Conservation (phyloP, 148 eudicot genomes). For the Talinum fruticosum region DNA sequence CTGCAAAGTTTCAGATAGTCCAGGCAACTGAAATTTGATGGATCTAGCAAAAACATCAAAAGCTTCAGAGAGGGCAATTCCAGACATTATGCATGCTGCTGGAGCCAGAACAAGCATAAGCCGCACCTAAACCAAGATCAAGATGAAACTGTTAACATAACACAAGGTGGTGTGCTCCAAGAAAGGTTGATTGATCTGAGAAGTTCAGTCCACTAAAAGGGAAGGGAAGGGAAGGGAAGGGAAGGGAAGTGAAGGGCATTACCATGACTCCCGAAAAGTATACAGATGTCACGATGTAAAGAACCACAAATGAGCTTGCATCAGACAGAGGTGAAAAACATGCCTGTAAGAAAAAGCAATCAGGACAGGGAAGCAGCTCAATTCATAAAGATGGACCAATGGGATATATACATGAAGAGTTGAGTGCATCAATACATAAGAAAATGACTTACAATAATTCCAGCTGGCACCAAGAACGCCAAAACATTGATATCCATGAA, state of each 20-base stretch:
- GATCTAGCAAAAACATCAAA: slow-evolving; percentile 82
- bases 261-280: slow-evolving; percentile 99
- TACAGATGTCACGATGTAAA: slow-evolving; percentile 84
- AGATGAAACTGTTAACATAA: neutral
- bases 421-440: neutral
- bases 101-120: slow-evolving; percentile 99
- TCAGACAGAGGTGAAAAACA: slow-evolving; percentile 93
- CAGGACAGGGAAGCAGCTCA: neutral
- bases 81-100: slow-evolving; percentile 97
- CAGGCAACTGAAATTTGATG: slow-evolving; percentile 64
- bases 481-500: slow-evolving; percentile 97
- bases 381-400: slow-evolving; percentile 20
- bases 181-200: neutral
- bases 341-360: slow-evolving; percentile 49
- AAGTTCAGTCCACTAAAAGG: neutral
- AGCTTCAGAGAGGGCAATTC: slow-evolving; percentile 95
- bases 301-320: slow-evolving; percentile 91
- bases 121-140: slow-evolving; percentile 60
- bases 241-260: slow-evolving; percentile 21
- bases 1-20: slow-evolving; percentile 33
- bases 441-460: slow-evolving; percentile 74
- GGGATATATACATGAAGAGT: neutral
- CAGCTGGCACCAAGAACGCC: slow-evolving; percentile 99
- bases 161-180: neutral
- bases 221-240: neutral